Conservation (phyloP, 129 eudicot species). For the Saussurea involucrata region DNA sequence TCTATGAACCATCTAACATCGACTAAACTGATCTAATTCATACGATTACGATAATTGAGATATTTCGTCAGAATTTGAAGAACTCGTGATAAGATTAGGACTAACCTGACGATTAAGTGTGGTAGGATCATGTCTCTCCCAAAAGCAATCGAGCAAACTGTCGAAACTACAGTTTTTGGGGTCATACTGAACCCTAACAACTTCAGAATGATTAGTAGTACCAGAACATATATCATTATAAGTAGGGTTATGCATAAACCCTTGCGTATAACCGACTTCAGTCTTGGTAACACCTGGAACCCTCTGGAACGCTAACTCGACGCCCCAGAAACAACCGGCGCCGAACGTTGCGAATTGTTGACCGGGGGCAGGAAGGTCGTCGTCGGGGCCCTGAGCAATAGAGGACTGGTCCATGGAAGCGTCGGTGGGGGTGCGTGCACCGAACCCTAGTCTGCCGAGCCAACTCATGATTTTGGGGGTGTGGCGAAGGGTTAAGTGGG, state of each 20-base stretch:
- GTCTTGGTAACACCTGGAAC: slow-evolving; percentile 81
- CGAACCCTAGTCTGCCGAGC: slow-evolving; percentile 56
- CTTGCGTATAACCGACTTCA: slow-evolving; percentile 80
- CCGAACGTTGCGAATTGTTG: slow-evolving; percentile 83
- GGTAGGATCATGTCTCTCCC: slow-evolving; percentile 91
- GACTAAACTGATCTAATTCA: no score
- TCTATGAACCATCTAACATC: no score
- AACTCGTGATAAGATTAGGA: background rate
- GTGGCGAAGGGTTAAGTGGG: slow-evolving; percentile 24
- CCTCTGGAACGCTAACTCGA: slow-evolving; percentile 80
- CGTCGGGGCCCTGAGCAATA: slow-evolving; percentile 71
- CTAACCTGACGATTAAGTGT: slow-evolving; percentile 82
- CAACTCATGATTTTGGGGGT: slow-evolving; percentile 57
- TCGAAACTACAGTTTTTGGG: slow-evolving; percentile 56
- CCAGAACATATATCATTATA: slow-evolving; percentile 80
- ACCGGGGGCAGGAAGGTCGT: slow-evolving; percentile 67
- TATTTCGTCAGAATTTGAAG: background rate
- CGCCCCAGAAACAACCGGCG: slow-evolving; percentile 93
- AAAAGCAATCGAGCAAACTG: slow-evolving; percentile 60
- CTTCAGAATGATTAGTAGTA: slow-evolving; percentile 70
- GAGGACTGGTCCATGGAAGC: slow-evolving; percentile 40
- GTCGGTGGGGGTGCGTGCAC: slow-evolving; percentile 46
- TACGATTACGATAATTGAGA: background rate
- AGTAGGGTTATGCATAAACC: slow-evolving; percentile 55
- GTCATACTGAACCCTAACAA: slow-evolving; percentile 83